phyloP scores from a whole-genome alignment of 2,329 filamentous ascomycete species.

The Neurospora sp. region DNA sequence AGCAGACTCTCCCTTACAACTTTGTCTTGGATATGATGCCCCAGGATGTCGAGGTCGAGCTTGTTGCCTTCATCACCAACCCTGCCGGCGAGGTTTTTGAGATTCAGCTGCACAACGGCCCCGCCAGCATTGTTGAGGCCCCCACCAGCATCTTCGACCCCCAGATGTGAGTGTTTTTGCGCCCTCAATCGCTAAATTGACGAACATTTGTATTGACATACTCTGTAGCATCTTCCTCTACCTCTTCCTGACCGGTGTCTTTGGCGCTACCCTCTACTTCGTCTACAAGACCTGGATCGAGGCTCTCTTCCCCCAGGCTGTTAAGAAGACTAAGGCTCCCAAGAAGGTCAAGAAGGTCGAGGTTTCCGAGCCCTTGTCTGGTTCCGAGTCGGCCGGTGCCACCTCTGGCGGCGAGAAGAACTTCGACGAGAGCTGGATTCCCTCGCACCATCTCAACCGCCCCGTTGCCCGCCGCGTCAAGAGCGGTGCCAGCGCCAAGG shows the following conservation, averaged over 20 bases:
- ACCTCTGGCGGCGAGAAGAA: constrained; percentile 60
- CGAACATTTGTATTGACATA: neutral
- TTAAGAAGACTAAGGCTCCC: constrained; percentile 50
- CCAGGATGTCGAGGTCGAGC: constrained; percentile 71
- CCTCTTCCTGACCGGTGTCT: constrained; percentile 71
- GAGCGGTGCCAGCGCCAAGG: constrained; percentile 39
- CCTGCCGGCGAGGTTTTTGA: constrained; percentile 61
- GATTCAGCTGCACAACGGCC: constrained; percentile 68
- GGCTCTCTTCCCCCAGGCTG: constrained; percentile 86
- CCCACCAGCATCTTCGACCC: constrained; percentile 89
- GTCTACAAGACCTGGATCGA: constrained; percentile 98
- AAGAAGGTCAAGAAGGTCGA: constrained; percentile 60
- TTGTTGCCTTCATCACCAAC: constrained; percentile 65
- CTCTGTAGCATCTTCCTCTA: constrained; percentile 83
- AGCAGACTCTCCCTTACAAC: constrained; percentile 66
- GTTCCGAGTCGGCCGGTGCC: constrained; percentile 59
- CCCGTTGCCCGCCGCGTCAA: constrained; percentile 62
- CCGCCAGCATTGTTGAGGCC: constrained; percentile 78
- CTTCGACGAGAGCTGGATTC: constrained; percentile 93
- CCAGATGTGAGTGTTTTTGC: constrained; percentile 61
- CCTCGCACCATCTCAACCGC: constrained; percentile 77
- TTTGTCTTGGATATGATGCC: constrained; percentile 90
- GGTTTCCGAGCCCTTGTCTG: constrained; percentile 50
- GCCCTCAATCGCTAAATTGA: constrained; percentile 33
- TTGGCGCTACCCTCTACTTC: constrained; percentile 79